Conservation (phyloP, 192 early-diverging fungal genomes). For the Dimargaris xerosporica region DNA sequence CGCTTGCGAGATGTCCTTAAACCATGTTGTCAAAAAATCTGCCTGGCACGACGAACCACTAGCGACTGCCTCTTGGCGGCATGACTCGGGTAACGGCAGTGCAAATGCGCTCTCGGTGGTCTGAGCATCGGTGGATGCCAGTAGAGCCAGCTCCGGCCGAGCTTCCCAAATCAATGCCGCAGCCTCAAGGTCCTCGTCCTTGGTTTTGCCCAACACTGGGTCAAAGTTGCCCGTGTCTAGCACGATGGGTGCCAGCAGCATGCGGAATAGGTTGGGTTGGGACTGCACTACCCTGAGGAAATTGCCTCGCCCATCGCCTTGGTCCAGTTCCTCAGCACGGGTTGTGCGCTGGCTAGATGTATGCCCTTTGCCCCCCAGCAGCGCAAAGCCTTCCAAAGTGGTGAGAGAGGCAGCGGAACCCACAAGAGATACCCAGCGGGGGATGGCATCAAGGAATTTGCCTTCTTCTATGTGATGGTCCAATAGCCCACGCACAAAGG, state of each 20-base stretch:
- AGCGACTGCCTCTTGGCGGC: background rate
- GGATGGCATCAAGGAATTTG: constrained; percentile 11
- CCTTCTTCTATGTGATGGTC: constrained; percentile 30
- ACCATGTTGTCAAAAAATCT: background rate
- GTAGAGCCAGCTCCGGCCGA: background rate
- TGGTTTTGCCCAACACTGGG: constrained; percentile 3
- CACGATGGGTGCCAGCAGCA: background rate
- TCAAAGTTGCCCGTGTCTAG: background rate
- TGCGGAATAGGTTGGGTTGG: background rate
- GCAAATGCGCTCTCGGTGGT: background rate
- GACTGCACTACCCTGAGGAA: no score
- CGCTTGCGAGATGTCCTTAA: constrained; percentile 16
- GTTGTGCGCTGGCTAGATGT: background rate
- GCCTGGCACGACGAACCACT: background rate
- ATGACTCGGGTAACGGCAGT: background rate
- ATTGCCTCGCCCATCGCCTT: no score
- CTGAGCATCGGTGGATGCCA: background rate
- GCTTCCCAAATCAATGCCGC: background rate
- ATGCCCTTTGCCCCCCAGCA: background rate
- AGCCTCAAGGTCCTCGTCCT: background rate
- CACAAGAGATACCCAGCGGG: constrained; percentile 18
- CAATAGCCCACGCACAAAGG: constrained; percentile 23
- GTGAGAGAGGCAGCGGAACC: constrained; percentile 19
- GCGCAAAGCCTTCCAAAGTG: background rate
- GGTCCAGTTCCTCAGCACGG: background rate